Evolutionary conservation across 768 basidiomycete species (phyloP), one percentile per base, ranked within the genome.

Genomic region (Trametes cubensis): DNA sequence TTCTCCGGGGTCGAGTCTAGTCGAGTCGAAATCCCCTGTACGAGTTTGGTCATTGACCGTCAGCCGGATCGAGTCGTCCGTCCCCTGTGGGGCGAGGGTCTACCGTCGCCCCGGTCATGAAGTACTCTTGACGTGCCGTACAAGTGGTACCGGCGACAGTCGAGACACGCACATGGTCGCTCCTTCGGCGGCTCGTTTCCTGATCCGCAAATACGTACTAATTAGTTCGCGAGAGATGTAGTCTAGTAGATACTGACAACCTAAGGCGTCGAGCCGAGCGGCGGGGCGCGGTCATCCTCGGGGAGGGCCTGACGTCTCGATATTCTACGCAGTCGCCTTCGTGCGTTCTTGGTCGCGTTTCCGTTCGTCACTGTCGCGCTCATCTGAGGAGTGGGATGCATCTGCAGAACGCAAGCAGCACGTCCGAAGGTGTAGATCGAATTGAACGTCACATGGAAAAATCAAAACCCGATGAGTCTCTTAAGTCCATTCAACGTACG

Each of bases 391-490:
- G 50, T 20, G 28, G n/a, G 58, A 44, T n/a, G 58, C 25, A 28
- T 64, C 60, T 72, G 61, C 53, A 62, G 50, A 28, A 53, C 17
- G n/a, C 41, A 18, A 46, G 50, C 49, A 41, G 17, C 26, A 40
- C 40, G 45, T 39, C 42, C 62, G 44, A 55, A 23, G 34, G 44
- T 34, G 56, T 44, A 51, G 61, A 61, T 52, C 26, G 28, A 47
- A 62, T 53, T 45, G 48, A 75, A 82, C 78, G 80, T 80, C 79
- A 79, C 79, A 80, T 79, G 75, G 64, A 81, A 78, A 82, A 81
- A 82, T 88, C 76, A 92, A 78, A 83, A 77, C 67, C 87, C 83
- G 78, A 83, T 86, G 75, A 89, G 83, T 75, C 77, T 79, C 81
- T 85, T 85, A 70, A 91, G 76, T 75, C 77, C 81, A 76, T 84